phyloP scores from a whole-genome alignment of 78 protist genomes.

The Dictyostelium discoideum region DNA sequence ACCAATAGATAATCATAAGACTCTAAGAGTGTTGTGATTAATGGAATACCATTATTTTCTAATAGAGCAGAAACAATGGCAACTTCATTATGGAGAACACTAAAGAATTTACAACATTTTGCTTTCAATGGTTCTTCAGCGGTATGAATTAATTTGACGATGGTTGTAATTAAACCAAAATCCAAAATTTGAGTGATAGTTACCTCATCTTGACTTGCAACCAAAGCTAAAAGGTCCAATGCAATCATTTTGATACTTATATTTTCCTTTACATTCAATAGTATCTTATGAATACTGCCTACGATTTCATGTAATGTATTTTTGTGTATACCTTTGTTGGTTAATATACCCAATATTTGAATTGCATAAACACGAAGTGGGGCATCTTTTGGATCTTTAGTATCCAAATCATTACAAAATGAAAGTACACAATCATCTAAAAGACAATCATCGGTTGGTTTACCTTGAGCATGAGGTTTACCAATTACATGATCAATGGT shows the following conservation, averaged over 20 bases:
- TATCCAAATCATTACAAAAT: conserved; percentile 68
- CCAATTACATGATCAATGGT: conserved; percentile 28
- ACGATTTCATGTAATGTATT: conserved; percentile 46
- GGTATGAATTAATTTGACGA: conserved; percentile 17
- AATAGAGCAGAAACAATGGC: conserved; percentile 19
- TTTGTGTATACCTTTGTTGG: conserved; percentile 65
- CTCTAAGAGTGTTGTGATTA: conserved; percentile 12
- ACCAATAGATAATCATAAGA: conserved; percentile 41
- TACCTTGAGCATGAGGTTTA: conserved; percentile 69
- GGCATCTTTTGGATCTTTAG: conserved; percentile 62
- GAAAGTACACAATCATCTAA: conserved; percentile 65
- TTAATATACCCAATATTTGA: conserved; percentile 20
- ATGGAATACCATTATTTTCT: conserved; percentile 12
- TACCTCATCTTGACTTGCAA: conserved; percentile 55
- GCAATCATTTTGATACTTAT: conserved; percentile 57
- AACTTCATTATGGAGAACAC: conserved; percentile 15
- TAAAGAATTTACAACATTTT: conserved; percentile 51
- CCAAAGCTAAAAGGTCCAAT: conserved; percentile 45
- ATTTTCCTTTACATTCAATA: conserved; percentile 5
- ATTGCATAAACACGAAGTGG: conserved; percentile 55
- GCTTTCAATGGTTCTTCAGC: conserved; percentile 59
- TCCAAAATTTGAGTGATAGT: conserved; percentile 57
- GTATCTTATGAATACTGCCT: conserved; percentile 44
- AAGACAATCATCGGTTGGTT: conserved; percentile 43
- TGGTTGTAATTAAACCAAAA: not conserved